phyloP scores from a whole-genome alignment of 2,329 filamentous ascomycete species.

The Pseudofabraea citricarpa region DNA sequence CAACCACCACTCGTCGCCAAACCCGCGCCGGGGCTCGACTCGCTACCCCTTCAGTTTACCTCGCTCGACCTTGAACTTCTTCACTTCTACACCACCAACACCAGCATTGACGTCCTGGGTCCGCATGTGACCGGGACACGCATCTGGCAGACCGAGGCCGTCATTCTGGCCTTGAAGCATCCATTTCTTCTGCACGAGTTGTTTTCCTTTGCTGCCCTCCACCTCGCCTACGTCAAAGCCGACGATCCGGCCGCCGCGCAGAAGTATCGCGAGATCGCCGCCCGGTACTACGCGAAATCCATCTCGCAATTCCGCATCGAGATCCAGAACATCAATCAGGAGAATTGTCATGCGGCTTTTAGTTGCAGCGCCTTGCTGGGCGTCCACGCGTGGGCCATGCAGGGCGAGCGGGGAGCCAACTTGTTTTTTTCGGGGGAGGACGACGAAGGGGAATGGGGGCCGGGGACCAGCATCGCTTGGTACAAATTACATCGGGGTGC shows the following conservation, averaged over 20 bases:
- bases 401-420: slow-evolving; percentile 2
- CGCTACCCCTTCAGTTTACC: slow-evolving; percentile 4
- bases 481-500: slow-evolving; percentile 21
- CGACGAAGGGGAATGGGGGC: slow-evolving; percentile 3
- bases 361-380: slow-evolving; percentile 22
- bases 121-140: slow-evolving; percentile 6
- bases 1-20: neutral
- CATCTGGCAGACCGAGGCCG: slow-evolving; percentile 5
- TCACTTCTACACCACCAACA: neutral
- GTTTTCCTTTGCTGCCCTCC: slow-evolving; percentile 27
- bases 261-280: slow-evolving; percentile 24
- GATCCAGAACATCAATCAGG: slow-evolving; percentile 40
- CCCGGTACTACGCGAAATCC: slow-evolving; percentile 20
- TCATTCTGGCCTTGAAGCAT: slow-evolving; percentile 7
- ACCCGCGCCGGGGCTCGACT: neutral
- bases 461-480: slow-evolving; percentile 16
- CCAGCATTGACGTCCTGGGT: slow-evolving; percentile 5
- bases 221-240: slow-evolving; percentile 20
- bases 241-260: slow-evolving; percentile 7
- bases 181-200: slow-evolving; percentile 27
- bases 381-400: slow-evolving; percentile 24
- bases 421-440: slow-evolving; percentile 26
- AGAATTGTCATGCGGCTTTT: slow-evolving; percentile 21
- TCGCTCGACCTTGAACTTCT: neutral
- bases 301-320: slow-evolving; percentile 21